Conservation (phyloP, 306 rosid genomes). For the Carpinus fangiana region DNA sequence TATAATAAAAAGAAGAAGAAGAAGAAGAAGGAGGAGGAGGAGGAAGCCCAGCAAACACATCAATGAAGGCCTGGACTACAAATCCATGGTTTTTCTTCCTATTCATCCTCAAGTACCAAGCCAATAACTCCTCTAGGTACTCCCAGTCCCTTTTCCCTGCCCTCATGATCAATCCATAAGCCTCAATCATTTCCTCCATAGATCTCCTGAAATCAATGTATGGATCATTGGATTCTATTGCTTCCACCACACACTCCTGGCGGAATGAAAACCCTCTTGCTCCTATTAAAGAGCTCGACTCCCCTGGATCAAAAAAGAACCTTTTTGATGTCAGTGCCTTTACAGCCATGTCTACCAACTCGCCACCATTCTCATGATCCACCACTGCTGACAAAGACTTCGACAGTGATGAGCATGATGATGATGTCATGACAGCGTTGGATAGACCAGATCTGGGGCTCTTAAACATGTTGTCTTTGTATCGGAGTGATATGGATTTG, state of each 20-base stretch:
- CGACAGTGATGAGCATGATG: neutral
- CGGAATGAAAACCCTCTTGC: neutral
- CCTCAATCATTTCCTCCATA: slow-evolving; percentile 9
- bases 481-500: neutral
- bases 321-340: slow-evolving; percentile 11
- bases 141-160: neutral
- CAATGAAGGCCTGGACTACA: slow-evolving; percentile 8
- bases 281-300: neutral
- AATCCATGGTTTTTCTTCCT: slow-evolving; percentile 2
- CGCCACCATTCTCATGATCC: neutral
- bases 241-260: neutral
- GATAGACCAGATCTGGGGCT: neutral
- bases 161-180: neutral
- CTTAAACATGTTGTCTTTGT: neutral
- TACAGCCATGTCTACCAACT: neutral
- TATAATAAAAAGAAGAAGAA: neutral
- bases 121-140: slow-evolving; percentile 6
- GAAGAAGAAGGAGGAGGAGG: neutral
- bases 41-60: neutral
- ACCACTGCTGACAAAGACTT: neutral
- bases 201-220: slow-evolving; percentile 9
- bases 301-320: slow-evolving; percentile 3
- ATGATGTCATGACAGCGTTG: neutral
- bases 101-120: slow-evolving; percentile 15
- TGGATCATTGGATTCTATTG: neutral